Conservation (phyloP, 2,329 filamentous ascomycete species). For the Hymenoscyphus scutula region DNA sequence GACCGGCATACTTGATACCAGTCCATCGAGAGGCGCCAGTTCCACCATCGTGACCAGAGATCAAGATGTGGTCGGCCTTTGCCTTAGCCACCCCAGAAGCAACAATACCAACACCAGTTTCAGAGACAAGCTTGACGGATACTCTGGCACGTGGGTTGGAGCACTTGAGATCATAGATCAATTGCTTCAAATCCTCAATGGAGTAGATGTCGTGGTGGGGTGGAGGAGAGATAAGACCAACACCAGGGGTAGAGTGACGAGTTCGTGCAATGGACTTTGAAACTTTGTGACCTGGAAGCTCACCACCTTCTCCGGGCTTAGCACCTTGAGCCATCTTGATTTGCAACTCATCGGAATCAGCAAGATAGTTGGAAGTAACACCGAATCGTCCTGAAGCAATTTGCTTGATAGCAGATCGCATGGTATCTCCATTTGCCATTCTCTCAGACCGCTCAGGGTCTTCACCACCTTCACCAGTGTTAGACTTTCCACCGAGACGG, state of each 20-base stretch:
- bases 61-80: constrained; percentile 94
- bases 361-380: constrained; percentile 91
- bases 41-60: constrained; percentile 94
- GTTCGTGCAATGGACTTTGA: constrained; percentile 91
- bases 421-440: constrained; percentile 89
- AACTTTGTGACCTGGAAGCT: constrained; percentile 95
- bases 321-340: constrained; percentile 99
- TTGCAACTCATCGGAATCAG: constrained; percentile 92
- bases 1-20: constrained; percentile 96
- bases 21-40: constrained; percentile 97
- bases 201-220: constrained; percentile 99
- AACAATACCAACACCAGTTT: constrained; percentile 96
- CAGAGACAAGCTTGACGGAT: constrained; percentile 95
- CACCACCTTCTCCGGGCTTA: constrained; percentile 96
- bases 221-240: constrained; percentile 92
- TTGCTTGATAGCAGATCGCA: constrained; percentile 97
- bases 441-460: constrained; percentile 85
- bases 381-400: constrained; percentile 94
- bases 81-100: constrained; percentile 97
- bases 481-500: constrained; percentile 91
- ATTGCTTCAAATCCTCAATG: constrained; percentile 95
- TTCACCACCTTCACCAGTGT: constrained; percentile 96
- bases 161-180: constrained; percentile 97
- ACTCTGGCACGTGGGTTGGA: constrained; percentile 88
- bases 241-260: constrained; percentile 92